Percentiles rank a stretch among this genome's conserved stretches.
Evolutionary conservation across 179 eudicot genomes (phyloP).

Genomic region (Pouteria campechiana): DNA sequence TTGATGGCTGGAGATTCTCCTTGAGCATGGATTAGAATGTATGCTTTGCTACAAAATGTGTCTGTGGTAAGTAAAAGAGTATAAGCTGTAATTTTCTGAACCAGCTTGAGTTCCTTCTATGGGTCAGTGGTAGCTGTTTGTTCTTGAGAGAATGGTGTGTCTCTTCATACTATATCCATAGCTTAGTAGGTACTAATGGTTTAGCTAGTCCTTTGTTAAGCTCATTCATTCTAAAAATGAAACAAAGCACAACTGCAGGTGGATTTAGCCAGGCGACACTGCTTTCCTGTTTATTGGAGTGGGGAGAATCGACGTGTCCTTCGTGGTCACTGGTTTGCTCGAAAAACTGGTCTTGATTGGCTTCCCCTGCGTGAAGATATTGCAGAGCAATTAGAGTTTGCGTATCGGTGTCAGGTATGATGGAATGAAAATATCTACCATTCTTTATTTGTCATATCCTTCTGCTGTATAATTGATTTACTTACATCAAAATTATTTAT

Average conservation of each 20-base stretch:
- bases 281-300: slow-evolving; percentile 95
- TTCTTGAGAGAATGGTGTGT: neutral
- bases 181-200: no score
- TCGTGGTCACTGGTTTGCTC: slow-evolving; percentile 98
- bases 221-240: neutral
- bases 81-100: neutral
- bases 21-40: no score
- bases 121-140: no score
- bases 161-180: no score
- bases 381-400: slow-evolving; percentile 87
- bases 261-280: slow-evolving; percentile 74
- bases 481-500: no score
- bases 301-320: slow-evolving; percentile 92
- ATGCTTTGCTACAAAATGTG: neutral
- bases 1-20: no score
- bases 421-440: neutral
- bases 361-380: slow-evolving; percentile 96
- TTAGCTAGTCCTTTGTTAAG: neutral
- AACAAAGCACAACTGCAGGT: slow-evolving; percentile 37
- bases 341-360: slow-evolving; percentile 91
- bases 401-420: slow-evolving; percentile 70
- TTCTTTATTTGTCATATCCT: no score
- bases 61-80: neutral
- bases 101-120: no score
- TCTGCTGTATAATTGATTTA: no score